Conservation (phyloP, 805 yeast genomes). For the Suhomyces pyralidae region DNA sequence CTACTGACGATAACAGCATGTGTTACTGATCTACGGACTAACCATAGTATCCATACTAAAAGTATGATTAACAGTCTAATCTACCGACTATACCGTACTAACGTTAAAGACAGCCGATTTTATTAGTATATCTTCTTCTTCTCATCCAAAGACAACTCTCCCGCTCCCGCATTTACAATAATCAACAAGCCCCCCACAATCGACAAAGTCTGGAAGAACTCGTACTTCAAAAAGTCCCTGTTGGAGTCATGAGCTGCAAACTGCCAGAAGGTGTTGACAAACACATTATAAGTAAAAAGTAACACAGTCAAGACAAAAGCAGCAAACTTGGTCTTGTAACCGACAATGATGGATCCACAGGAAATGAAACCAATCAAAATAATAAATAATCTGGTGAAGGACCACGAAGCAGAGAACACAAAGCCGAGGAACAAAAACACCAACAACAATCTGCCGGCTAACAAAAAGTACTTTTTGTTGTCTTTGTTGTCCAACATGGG, state of each 20-base stretch:
- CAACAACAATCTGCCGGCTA: conserved; percentile 85
- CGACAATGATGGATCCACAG: conserved; percentile 79
- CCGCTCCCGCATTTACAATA: conserved; percentile 95
- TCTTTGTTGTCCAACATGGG: conserved; percentile 66
- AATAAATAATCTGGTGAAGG: conserved; percentile 58
- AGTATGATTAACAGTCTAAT: too few species aligned
- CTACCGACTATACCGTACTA: too few species aligned
- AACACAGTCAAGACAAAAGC: conserved; percentile 69
- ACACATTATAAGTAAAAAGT: conserved; percentile 70
- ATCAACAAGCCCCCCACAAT: conserved; percentile 91
- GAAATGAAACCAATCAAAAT: conserved; percentile 67
- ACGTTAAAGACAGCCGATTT: too few species aligned
- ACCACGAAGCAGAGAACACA: conserved; percentile 73
- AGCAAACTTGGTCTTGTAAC: conserved; percentile 88
- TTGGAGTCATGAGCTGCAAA: conserved; percentile 65
- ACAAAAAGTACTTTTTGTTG: conserved; percentile 72
- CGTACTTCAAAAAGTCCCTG: conserved; percentile 88
- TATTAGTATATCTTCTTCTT: conserved; percentile 93
- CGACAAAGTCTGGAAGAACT: conserved; percentile 89
- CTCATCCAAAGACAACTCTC: conserved; percentile 88
- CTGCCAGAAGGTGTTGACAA: conserved; percentile 87
- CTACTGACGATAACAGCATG: too few species aligned
- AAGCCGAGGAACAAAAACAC: conserved; percentile 84
- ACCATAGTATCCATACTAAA: too few species aligned
- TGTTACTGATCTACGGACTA: too few species aligned